Evolutionary conservation across 305 asterid species (phyloP).

Genomic region (Salvia sclarea): DNA sequence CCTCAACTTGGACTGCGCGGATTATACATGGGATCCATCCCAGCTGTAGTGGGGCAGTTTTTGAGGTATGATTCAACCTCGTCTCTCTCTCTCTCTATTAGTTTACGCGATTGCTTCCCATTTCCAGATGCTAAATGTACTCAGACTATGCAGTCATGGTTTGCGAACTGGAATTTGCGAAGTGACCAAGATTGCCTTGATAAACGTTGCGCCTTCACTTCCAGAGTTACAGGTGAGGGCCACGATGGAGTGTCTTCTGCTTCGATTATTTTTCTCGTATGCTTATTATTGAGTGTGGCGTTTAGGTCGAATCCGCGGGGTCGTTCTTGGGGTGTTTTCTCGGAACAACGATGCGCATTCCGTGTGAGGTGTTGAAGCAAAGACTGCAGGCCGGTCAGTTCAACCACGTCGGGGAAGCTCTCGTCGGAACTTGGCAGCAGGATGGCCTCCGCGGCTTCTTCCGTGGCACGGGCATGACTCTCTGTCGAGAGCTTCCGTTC

Average conservation of each 20-base stretch:
- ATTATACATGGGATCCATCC: constrained; percentile 83
- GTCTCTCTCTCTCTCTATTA: constrained; percentile 19
- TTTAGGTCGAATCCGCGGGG: constrained; percentile 74
- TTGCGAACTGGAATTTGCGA: constrained; percentile 88
- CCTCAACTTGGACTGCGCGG: constrained; percentile 81
- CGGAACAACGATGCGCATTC: constrained; percentile 85
- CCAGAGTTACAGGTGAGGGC: constrained; percentile 79
- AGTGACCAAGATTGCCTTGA: constrained; percentile 75
- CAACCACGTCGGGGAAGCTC: constrained; percentile 85
- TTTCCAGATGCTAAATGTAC: constrained; percentile 22
- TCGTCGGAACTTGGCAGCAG: constrained; percentile 75
- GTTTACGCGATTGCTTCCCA: background rate
- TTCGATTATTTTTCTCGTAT: background rate
- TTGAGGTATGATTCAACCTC: constrained; percentile 52
- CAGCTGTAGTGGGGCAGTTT: constrained; percentile 90
- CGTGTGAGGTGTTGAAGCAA: constrained; percentile 92
- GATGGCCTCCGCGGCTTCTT: constrained; percentile 84
- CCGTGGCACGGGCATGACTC: constrained; percentile 95
- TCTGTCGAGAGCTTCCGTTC: constrained; percentile 88
- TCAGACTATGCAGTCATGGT: constrained; percentile 63
- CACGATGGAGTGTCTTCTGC: background rate
- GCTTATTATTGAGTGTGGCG: constrained; percentile 19
- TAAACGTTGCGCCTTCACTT: constrained; percentile 79
- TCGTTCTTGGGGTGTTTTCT: constrained; percentile 84
- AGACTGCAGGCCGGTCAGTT: constrained; percentile 85